Base-by-base conservation (phyloP, 768 basidiomycete species). In the Cubamyces sp. region DNA sequence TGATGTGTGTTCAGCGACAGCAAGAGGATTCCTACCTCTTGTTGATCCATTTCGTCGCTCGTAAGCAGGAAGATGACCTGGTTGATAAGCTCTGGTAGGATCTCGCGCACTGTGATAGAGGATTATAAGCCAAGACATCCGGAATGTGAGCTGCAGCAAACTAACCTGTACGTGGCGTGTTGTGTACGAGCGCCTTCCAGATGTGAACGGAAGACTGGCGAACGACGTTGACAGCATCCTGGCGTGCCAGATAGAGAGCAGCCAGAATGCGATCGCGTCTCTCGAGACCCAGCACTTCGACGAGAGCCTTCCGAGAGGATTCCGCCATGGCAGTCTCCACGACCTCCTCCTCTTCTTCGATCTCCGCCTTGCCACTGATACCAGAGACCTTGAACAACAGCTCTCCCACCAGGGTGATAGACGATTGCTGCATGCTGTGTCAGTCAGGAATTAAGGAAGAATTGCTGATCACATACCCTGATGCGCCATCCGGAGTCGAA, bases 181-280 rank as follows among this genome's bases (percentile, higher is more conserved):
- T 98, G 73, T 94, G 86, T 11, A 99, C 96, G 64, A 98, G 81
- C 4, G 94, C 96, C 76, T 98, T 98, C 97, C 97, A 99, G 65
- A 98, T 97, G 60, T 94, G 94, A 47, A 96, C 85, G 0, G 96
- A 92, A 2, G 94, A 87, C 72, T 94, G 92, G 42, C 96, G 87
- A 40, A 98, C 96, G 47, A 88, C 84, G 43, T 85, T 87, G 66
- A 97, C 92, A 14, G 91, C 83, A 74, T 98, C 97, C 74, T 98
- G 96, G 48, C 96, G 87, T 55, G 95, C 92, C 66, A 98, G 81
- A 74, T 96, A 99, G 55, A 99, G 76, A 1, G 91, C 91, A 7
- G 94, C 90, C 49, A 99, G 78, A 40, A 98, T 92, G 26, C 94
- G 87, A 74, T 98, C 94, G 37, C 96, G 83, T 48, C 94, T 87